Percentiles rank a stretch among this genome's conserved stretches.
Conservation (phyloP, 352 stramenopile species). For the Nothophytophthora sp. region DNA sequence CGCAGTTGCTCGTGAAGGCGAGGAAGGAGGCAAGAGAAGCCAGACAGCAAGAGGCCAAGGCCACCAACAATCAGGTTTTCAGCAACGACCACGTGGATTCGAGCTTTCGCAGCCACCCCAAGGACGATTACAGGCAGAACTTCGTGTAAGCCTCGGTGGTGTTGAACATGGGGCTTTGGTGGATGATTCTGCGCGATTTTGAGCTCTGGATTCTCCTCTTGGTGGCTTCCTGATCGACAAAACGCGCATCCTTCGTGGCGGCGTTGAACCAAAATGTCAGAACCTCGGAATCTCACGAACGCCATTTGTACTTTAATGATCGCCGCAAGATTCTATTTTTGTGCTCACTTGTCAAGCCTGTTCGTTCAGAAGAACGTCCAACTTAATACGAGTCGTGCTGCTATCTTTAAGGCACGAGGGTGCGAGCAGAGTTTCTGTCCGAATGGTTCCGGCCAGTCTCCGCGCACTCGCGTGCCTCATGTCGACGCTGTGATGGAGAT, state of each 20-base stretch:
- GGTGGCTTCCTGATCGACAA: neutral
- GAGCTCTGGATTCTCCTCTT: neutral
- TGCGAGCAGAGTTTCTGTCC: too few species aligned
- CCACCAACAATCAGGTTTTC: slow-evolving; percentile 9
- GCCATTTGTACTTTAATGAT: too few species aligned
- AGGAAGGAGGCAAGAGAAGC: slow-evolving; percentile 9
- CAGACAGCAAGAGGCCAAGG: slow-evolving; percentile 17
- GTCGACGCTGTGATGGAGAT: too few species aligned
- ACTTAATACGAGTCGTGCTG: too few species aligned
- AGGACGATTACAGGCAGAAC: slow-evolving; percentile 56
- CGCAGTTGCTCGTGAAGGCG: slow-evolving; percentile 12
- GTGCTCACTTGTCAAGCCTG: too few species aligned
- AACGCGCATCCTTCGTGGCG: neutral
- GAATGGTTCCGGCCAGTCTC: too few species aligned
- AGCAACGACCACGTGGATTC: slow-evolving; percentile 5
- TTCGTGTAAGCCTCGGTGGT: slow-evolving; percentile 36
- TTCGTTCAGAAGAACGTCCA: too few species aligned
- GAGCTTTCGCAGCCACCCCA: slow-evolving; percentile 15
- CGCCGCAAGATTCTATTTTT: too few species aligned
- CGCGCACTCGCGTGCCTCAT: too few species aligned
- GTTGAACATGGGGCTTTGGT: neutral
- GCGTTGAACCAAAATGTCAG: neutral
- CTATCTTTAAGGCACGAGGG: too few species aligned
- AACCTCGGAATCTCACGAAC: neutral
- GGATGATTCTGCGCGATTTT: slow-evolving; percentile 2